Evolutionary conservation across 352 stramenopile genomes (phyloP).

Genomic region (Globisporangium paroecandrum): DNA sequence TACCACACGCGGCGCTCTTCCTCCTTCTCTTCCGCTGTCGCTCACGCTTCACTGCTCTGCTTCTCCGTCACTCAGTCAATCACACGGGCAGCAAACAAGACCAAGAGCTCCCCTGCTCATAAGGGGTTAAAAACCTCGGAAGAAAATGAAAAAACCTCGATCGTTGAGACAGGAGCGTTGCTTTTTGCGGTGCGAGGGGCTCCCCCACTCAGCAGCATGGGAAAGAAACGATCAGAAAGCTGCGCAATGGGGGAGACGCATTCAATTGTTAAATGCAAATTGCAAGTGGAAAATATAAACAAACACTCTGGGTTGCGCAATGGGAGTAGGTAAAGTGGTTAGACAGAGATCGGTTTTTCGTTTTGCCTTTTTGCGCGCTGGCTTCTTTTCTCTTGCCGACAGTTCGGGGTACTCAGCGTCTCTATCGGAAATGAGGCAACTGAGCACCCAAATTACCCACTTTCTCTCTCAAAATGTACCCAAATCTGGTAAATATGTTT

Average conservation of each 20-base stretch:
- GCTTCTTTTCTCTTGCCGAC: neutral
- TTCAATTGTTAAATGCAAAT: neutral
- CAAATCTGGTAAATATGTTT: neutral
- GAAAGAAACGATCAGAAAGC: neutral
- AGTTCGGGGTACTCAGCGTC: neutral
- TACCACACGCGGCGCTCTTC: neutral
- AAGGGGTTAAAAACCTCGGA: neutral
- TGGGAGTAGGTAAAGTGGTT: conserved; percentile 12
- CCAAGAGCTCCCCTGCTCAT: neutral
- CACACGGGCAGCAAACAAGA: neutral
- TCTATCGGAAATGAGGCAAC: neutral
- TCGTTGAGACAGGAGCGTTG: conserved; percentile 7
- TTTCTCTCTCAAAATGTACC: neutral
- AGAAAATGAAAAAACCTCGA: conserved; percentile 2
- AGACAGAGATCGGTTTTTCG: conserved; percentile 2
- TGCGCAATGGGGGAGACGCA: neutral
- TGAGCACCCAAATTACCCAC: neutral
- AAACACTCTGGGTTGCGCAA: neutral
- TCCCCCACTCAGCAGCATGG: neutral
- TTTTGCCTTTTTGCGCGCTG: conserved; percentile 1
- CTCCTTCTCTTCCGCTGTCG: neutral
- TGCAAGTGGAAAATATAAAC: neutral
- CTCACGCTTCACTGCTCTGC: neutral
- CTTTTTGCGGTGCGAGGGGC: neutral
- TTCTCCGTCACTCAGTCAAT: neutral